phyloP scores from a whole-genome alignment of 805 yeast species.

The Dipodascus albidus region DNA sequence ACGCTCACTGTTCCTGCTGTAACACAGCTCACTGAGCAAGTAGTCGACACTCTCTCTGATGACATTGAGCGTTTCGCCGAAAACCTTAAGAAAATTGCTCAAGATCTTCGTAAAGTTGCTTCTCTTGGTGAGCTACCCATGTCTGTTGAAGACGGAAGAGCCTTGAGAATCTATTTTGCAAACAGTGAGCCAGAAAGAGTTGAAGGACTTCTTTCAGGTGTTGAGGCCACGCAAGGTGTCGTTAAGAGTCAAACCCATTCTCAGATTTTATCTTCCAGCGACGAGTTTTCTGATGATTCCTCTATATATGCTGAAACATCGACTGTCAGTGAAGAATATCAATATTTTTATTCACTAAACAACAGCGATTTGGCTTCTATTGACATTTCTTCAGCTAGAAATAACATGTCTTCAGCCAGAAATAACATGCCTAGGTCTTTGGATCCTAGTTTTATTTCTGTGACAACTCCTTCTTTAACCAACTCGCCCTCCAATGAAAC shows the following conservation, averaged over 20 bases:
- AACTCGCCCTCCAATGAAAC: constrained; percentile 2
- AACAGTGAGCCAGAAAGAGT: constrained; percentile 52
- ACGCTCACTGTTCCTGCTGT: constrained; percentile 30
- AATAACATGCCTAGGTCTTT: neutral
- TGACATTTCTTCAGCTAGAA: neutral
- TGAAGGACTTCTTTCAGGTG: constrained; percentile 44
- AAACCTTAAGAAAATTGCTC: constrained; percentile 31
- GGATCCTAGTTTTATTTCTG: constrained; percentile 2
- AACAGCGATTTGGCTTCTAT: neutral
- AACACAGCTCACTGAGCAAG: constrained; percentile 33
- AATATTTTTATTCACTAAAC: neutral
- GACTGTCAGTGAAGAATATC: neutral
- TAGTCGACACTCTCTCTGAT: constrained; percentile 29
- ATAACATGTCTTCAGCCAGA: neutral
- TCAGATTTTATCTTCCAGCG: neutral
- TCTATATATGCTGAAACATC: neutral
- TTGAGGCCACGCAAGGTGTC: constrained; percentile 46
- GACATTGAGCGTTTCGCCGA: constrained; percentile 22
- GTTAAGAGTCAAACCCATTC: constrained; percentile 24
- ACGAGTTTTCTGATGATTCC: neutral
- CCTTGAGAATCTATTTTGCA: constrained; percentile 55
- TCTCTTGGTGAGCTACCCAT: constrained; percentile 56
- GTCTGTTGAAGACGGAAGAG: constrained; percentile 30
- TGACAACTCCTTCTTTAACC: constrained; percentile 13
- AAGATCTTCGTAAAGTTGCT: constrained; percentile 36